These are phyloP conservation scores for Saturnispora besseyi DNA, from an alignment of 805 yeast genomes.

Conservation along the genomic window DNA sequence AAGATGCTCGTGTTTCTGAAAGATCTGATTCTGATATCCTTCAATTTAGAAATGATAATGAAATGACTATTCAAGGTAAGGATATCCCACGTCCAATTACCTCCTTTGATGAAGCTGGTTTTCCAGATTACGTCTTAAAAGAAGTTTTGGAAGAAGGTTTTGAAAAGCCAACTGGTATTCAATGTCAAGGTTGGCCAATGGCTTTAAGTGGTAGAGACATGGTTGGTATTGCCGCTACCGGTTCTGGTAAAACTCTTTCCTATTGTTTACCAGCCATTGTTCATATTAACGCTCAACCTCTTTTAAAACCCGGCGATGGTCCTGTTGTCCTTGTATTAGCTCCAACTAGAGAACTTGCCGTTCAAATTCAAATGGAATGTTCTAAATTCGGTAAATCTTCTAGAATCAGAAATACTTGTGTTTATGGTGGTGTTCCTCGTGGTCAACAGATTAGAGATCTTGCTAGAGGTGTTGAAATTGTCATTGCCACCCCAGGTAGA, in stretches of 20 bases:
- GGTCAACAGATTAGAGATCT: constrained; percentile 97
- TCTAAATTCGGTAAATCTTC: constrained; percentile 88
- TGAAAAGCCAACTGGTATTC: constrained; percentile 90
- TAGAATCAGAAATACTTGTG: constrained; percentile 92
- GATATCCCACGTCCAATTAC: constrained; percentile 94
- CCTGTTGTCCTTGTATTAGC: constrained; percentile 93
- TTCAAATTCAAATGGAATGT: constrained; percentile 94
- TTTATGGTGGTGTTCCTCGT: constrained; percentile 98
- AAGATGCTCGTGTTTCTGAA: constrained; percentile 66
- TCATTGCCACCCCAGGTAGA: constrained; percentile 98
- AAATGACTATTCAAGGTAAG: constrained; percentile 76
- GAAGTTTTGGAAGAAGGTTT: constrained; percentile 92
- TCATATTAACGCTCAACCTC: constrained; percentile 97
- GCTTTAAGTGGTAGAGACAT: constrained; percentile 97
- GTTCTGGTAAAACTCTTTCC: constrained; percentile 97
- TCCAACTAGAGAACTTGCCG: constrained; percentile 98
- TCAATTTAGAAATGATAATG: constrained; percentile 70
- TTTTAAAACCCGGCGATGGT: constrained; percentile 89
- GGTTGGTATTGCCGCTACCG: constrained; percentile 98
- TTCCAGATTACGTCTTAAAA: constrained; percentile 84
- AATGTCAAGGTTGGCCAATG: constrained; percentile 99
- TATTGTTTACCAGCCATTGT: constrained; percentile 96
- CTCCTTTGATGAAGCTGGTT: constrained; percentile 92
- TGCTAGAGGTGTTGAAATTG: constrained; percentile 89
- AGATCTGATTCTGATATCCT: constrained; percentile 68